Evolutionary conservation across 176 grass and related monocot species (phyloP).

Genomic region (Zea luxurians): DNA sequence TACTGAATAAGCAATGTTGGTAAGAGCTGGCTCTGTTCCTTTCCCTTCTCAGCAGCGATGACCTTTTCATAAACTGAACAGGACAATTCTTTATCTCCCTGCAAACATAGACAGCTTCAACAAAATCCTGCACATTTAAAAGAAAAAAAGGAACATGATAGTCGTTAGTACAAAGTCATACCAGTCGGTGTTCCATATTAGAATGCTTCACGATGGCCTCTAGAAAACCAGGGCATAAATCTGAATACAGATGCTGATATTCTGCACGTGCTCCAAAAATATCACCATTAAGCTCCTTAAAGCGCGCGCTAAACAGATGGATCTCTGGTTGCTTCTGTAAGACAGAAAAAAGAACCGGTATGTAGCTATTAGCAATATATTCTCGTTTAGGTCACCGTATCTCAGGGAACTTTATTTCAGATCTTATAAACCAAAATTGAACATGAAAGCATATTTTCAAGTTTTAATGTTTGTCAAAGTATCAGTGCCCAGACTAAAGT

Average conservation of each 20-base stretch:
- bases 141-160: neutral
- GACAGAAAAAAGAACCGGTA: slow-evolving; percentile 11
- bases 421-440: neutral
- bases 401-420: neutral
- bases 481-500: slow-evolving; percentile 15
- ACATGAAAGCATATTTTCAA: neutral
- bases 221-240: slow-evolving; percentile 76
- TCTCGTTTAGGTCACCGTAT: neutral
- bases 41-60: slow-evolving; percentile 69
- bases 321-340: slow-evolving; percentile 96
- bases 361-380: slow-evolving; percentile 21
- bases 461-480: neutral
- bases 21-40: slow-evolving; percentile 73
- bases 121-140: neutral
- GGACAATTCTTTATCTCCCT: slow-evolving; percentile 71
- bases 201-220: slow-evolving; percentile 94
- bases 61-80: slow-evolving; percentile 83
- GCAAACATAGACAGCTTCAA: slow-evolving; percentile 28
- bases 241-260: slow-evolving; percentile 81
- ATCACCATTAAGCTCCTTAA: slow-evolving; percentile 89
- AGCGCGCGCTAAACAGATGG: slow-evolving; percentile 83
- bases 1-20: slow-evolving; percentile 73
- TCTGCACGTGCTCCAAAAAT: slow-evolving; percentile 66
- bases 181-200: slow-evolving; percentile 90
- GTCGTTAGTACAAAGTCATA: slow-evolving; percentile 28